Base-by-base conservation (phyloP, 345 rosid genomes). In the Syzygium grande region DNA sequence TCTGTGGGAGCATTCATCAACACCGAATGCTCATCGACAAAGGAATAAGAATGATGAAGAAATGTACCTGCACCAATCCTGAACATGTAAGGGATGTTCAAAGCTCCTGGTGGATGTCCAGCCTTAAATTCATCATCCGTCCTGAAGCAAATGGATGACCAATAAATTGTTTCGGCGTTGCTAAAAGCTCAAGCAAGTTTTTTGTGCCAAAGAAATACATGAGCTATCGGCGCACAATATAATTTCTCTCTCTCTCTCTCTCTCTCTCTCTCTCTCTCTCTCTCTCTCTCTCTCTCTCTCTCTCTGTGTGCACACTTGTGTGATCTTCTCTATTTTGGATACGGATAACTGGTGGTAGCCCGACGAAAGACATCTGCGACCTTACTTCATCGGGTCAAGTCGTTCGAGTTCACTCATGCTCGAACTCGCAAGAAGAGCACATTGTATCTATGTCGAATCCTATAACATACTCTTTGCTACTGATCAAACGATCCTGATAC, bases 71-170 rank as follows among this genome's bases (percentile, higher is more conserved):
- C 61, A 54, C 80, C 88, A n/a, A 7, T 80, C 13, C 19, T 86
- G 63, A 86, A 79, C 89, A 89, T 84, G 90, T 89, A 91, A 23
- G 92, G 89, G 86, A 91, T 88, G 87, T 91, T 91, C 27, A 89
- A 34, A 14, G 92, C 91, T 56, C 91, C 92, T 7, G 65, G 38
- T 43, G 91, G 84, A 88, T 91, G 92, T 61, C 92, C 92, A 85
- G 88, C 90, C 86, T 16, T 22, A 34, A 89, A 91, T 80, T 91
- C 92, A 83, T 91, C 92, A 43, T n/a, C 52, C 17, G 92, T 86
- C 88, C 91, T 91, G 43, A 65, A 53, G 58, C 30, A 55, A 51
- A 73, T 38, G 30, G 17, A 34, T 68, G 43, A 68, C 38, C 79
- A 68, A 17, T 38, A 73, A 38, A 0, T 14, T n/a, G 16, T 61